These are phyloP conservation scores for Xanthoparmelia taractica DNA, from an alignment of 495 filamentous ascomycete species.

Conservation along the genomic window DNA sequence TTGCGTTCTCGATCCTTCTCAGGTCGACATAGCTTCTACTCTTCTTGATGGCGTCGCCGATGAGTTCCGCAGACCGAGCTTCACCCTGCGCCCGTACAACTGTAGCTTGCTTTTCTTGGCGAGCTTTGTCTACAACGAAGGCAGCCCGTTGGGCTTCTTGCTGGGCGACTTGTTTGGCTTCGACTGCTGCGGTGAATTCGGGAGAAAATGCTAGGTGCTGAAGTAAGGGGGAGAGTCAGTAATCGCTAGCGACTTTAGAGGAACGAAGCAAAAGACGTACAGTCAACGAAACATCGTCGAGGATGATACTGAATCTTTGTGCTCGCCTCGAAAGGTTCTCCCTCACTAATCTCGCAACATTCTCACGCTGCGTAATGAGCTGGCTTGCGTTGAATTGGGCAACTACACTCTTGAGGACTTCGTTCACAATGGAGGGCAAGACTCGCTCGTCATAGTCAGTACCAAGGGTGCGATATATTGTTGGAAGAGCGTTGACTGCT, in stretches of 20 bases:
- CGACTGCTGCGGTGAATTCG: conserved; percentile 96
- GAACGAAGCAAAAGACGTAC: conserved; percentile 43
- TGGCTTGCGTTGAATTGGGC: conserved; percentile 99
- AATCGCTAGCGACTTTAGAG: not conserved
- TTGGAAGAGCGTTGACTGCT: conserved; percentile 76
- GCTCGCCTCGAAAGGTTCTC: conserved; percentile 88
- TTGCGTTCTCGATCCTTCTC: conserved; percentile 93
- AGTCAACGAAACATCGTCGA: conserved; percentile 96
- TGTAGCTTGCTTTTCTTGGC: conserved; percentile 98
- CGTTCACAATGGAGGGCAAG: conserved; percentile 95
- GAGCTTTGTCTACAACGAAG: conserved; percentile 96
- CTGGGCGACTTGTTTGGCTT: conserved; percentile 98
- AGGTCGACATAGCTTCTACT: conserved; percentile 92
- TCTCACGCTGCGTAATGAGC: conserved; percentile 97
- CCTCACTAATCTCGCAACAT: conserved; percentile 80
- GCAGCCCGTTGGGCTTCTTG: conserved; percentile 96
- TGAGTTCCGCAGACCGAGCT: conserved; percentile 93
- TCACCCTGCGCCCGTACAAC: conserved; percentile 99
- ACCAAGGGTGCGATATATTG: conserved; percentile 93
- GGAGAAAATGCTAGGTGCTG: conserved; percentile 93
- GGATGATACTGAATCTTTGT: conserved; percentile 90
- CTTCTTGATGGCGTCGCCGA: conserved; percentile 99
- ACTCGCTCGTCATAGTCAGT: conserved; percentile 96
- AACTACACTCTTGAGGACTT: conserved; percentile 96
- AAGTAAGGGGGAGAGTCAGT: conserved; percentile 13